Evolutionary conservation across 2,329 filamentous ascomycete species (phyloP), one percentile per base, ranked within the genome.

Genomic region (Triangularia setosa): DNA sequence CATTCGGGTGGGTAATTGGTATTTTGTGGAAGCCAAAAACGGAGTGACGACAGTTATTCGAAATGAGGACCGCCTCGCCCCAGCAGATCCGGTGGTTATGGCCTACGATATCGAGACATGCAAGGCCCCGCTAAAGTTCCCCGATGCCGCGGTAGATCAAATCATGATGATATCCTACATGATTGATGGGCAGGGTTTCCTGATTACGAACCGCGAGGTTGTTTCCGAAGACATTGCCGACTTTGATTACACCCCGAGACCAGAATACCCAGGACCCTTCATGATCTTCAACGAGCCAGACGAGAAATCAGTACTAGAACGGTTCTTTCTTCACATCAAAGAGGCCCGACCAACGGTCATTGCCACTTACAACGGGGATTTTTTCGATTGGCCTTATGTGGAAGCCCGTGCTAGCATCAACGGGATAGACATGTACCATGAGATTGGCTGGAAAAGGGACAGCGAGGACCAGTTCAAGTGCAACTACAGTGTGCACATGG

Each of bases 101-200:
- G 95, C 95, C n/a, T 99, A 89, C 78, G 95, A 99, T 87, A 99
- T 99, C 73, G 95, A 99, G 78, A 99, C 95, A 2, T 94, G 92
- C 4, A 99, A 99, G 74, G 82, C 95, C 16, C 95, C 96, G 1
- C 82, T 99, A 62, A 99, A 99, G 76, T 99, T 99, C 71, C 96
- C 95, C 25, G 96, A 99, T 74, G 89, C 95, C 1, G 86, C 93
- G 3, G 89, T 97, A 68, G 95, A 99, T 78, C 94, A 97, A 75
- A 90, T 99, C 74, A 99, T 99, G 93, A 99, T 99, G 95, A 94
- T 99, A 76, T 99, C 96, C 30, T 99, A 99, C 81, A 99, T 99
- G 96, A 98, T 99, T 72, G 95, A 99, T 72, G 96, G 95, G 0
- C 93, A 97, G 78, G 95, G 95, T 4, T 99, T 98, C 72, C 82